phyloP scores from a whole-genome alignment of 2,329 filamentous ascomycete species.

The Pseudocercospora fuligena region DNA sequence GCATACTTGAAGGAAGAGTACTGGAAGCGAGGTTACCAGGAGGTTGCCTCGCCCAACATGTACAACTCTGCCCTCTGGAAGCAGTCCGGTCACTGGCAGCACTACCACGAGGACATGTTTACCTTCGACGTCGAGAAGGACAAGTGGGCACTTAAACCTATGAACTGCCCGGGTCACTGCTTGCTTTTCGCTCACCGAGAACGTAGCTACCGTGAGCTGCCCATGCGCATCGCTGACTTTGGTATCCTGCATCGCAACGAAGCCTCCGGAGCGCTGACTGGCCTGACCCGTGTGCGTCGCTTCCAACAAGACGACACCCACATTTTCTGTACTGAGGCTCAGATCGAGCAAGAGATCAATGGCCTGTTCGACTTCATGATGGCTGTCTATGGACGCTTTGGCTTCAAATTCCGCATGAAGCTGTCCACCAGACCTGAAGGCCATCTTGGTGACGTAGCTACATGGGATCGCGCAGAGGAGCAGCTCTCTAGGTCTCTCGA shows the following conservation, averaged over 20 bases:
- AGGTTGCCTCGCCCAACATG: slow-evolving; percentile 96
- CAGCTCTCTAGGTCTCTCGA: slow-evolving; percentile 80
- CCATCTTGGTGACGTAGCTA: slow-evolving; percentile 81
- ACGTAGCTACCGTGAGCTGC: slow-evolving; percentile 86
- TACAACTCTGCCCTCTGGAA: slow-evolving; percentile 94
- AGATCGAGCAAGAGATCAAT: slow-evolving; percentile 76
- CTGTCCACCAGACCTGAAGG: slow-evolving; percentile 90
- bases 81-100: slow-evolving; percentile 89
- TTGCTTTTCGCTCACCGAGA: slow-evolving; percentile 83
- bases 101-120: slow-evolving; percentile 96
- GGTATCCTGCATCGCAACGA: slow-evolving; percentile 95
- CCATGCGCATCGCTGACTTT: slow-evolving; percentile 92
- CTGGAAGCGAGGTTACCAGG: slow-evolving; percentile 89
- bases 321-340: slow-evolving; percentile 88
- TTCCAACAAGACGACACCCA: slow-evolving; percentile 98
- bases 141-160: slow-evolving; percentile 85
- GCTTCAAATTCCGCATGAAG: slow-evolving; percentile 91
- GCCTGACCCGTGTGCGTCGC: slow-evolving; percentile 86
- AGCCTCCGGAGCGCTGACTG: slow-evolving; percentile 86
- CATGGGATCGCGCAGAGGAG: slow-evolving; percentile 86
- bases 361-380: slow-evolving; percentile 86
- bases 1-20: slow-evolving; percentile 84
- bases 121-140: slow-evolving; percentile 84
- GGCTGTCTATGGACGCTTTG: slow-evolving; percentile 79
- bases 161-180: slow-evolving; percentile 98